Percentiles rank a stretch among this genome's conserved stretches.
Evolutionary conservation across 208 protist species (phyloP).

Genomic region (Trypanosoma congolense): DNA sequence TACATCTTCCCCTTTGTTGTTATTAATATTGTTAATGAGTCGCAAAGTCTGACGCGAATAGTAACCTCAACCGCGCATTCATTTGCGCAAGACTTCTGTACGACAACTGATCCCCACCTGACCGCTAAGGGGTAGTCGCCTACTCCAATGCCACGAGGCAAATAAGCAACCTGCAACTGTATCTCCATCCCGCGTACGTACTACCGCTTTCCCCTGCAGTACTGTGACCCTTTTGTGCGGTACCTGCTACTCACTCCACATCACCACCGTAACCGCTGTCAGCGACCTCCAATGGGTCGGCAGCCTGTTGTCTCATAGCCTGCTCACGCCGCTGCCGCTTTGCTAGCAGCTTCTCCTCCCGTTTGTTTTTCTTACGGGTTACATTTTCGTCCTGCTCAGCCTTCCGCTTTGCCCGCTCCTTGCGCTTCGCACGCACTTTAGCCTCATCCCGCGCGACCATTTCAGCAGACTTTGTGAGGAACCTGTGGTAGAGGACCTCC

Average conservation of each 20-base stretch:
- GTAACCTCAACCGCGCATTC: no score
- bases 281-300: constrained; percentile 70
- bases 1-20: no score
- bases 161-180: no score
- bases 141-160: no score
- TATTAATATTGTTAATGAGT: no score
- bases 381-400: constrained; percentile 85
- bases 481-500: constrained; percentile 81
- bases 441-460: constrained; percentile 65
- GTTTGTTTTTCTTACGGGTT: constrained; percentile 40
- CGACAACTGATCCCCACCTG: no score
- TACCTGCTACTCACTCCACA: constrained; percentile 24
- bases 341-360: constrained; percentile 49
- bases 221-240: background rate
- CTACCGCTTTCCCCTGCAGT: background rate
- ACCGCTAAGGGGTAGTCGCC: no score
- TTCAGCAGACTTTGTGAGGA: constrained; percentile 50
- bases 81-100: no score
- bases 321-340: constrained; percentile 67
- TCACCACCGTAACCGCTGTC: constrained; percentile 53
- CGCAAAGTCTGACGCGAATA: no score
- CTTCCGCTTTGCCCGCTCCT: constrained; percentile 65
- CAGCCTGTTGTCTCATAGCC: constrained; percentile 51
- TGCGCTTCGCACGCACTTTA: constrained; percentile 62
- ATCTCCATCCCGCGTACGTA: background rate